Conservation (phyloP, 805 yeast species). For the Candida yuanshanica region DNA sequence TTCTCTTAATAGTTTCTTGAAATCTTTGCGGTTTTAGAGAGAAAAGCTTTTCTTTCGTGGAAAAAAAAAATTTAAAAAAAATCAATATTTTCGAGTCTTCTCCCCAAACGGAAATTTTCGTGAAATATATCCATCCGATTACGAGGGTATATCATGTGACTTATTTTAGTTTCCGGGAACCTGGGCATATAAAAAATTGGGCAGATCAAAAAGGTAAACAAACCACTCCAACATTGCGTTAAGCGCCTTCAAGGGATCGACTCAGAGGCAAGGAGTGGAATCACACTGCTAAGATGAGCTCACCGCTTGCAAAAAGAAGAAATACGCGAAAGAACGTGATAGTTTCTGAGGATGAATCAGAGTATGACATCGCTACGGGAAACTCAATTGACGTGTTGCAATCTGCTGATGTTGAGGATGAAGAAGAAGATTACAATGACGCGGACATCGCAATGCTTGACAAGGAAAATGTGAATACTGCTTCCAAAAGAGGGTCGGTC, state of each 20-base stretch:
- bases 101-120: background rate
- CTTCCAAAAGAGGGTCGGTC: slow-evolving; percentile 16
- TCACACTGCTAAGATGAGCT: slow-evolving; percentile 14
- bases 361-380: slow-evolving; percentile 3
- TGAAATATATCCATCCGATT: background rate
- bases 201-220: too few species aligned
- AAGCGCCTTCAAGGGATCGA: too few species aligned
- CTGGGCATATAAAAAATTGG: too few species aligned
- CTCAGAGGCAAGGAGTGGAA: too few species aligned
- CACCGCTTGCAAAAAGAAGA: slow-evolving; percentile 23
- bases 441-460: slow-evolving; percentile 10
- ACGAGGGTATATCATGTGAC: background rate
- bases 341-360: slow-evolving; percentile 12
- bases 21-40: background rate
- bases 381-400: background rate
- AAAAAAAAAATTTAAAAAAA: background rate
- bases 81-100: background rate
- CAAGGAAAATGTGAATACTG: slow-evolving; percentile 23
- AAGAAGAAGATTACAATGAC: too few species aligned
- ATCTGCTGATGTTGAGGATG: too few species aligned
- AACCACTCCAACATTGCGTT: too few species aligned
- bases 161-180: background rate
- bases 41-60: background rate
- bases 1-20: background rate
- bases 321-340: slow-evolving; percentile 7